phyloP scores from a whole-genome alignment of 2,329 filamentous ascomycete genomes.

The Blastomyces silverae region DNA sequence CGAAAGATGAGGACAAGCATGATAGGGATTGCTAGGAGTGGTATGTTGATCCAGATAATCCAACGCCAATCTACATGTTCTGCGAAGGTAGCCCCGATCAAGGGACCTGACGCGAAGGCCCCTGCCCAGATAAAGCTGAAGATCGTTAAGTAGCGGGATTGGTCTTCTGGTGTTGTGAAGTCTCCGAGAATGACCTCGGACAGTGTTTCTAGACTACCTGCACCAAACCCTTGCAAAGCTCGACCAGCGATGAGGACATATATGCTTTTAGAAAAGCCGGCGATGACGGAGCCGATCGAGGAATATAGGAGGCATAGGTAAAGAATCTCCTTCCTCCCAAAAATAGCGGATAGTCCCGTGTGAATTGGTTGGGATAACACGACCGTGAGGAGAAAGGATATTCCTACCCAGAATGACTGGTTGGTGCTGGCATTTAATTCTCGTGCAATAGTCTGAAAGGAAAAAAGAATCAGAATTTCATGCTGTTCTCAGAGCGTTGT shows the following conservation, averaged over 20 bases:
- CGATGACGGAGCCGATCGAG: slow-evolving; percentile 39
- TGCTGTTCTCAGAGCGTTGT: slow-evolving; percentile 6
- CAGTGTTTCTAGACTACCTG: slow-evolving; percentile 39
- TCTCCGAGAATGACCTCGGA: slow-evolving; percentile 41
- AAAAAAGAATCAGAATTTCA: neutral
- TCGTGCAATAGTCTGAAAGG: slow-evolving; percentile 38
- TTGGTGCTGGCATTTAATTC: slow-evolving; percentile 45
- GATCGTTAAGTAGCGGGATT: slow-evolving; percentile 35
- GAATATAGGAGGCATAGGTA: slow-evolving; percentile 39
- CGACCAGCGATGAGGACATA: slow-evolving; percentile 42
- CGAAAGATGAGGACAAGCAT: slow-evolving; percentile 48
- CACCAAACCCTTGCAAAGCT: slow-evolving; percentile 40
- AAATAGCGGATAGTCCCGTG: slow-evolving; percentile 47
- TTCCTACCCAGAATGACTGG: slow-evolving; percentile 59
- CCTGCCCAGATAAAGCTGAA: slow-evolving; percentile 36
- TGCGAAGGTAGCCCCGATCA: slow-evolving; percentile 21
- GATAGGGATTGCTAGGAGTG: slow-evolving; percentile 46
- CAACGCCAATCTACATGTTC: slow-evolving; percentile 46
- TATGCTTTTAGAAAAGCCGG: slow-evolving; percentile 37
- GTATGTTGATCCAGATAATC: slow-evolving; percentile 60
- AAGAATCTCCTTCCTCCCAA: slow-evolving; percentile 45
- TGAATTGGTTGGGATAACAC: slow-evolving; percentile 43
- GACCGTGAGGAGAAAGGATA: slow-evolving; percentile 47
- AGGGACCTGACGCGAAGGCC: slow-evolving; percentile 28
- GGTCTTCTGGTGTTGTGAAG: slow-evolving; percentile 36